Conservation (phyloP, 176 grass and related monocot species). For the Eleusine coracana region DNA sequence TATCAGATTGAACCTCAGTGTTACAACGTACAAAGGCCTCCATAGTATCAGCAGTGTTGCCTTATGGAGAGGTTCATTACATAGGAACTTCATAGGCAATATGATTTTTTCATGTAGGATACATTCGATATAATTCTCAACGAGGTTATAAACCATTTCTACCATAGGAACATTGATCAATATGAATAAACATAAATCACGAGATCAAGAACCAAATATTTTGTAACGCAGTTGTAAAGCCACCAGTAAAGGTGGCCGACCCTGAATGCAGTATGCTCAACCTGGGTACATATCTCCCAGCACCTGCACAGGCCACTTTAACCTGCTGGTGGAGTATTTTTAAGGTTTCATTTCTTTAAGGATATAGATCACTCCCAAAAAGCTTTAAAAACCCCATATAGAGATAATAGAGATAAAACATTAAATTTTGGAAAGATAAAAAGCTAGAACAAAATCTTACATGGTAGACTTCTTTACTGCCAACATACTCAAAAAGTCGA, state of each 20-base stretch:
- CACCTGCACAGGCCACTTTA: not conserved
- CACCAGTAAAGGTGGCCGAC: not conserved
- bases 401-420: constrained; percentile 25
- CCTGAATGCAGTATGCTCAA: too few relatives aligned
- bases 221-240: not conserved
- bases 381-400: not conserved
- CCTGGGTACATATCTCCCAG: too few relatives aligned
- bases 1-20: not conserved
- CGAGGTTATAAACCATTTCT: not conserved
- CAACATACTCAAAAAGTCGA: constrained; percentile 82
- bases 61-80: not conserved
- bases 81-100: not conserved
- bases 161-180: not conserved
- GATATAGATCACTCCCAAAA: not conserved
- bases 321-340: not conserved
- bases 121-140: too few relatives aligned
- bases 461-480: constrained; percentile 75
- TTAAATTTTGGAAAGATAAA: constrained; percentile 11
- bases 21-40: not conserved
- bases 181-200: constrained; percentile 28
- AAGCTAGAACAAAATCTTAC: constrained; percentile 49
- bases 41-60: not conserved
- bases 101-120: not conserved
- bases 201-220: not conserved
- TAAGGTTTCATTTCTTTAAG: not conserved